Conservation (phyloP, 257 asterid genomes). For the Echium plantagineum region DNA sequence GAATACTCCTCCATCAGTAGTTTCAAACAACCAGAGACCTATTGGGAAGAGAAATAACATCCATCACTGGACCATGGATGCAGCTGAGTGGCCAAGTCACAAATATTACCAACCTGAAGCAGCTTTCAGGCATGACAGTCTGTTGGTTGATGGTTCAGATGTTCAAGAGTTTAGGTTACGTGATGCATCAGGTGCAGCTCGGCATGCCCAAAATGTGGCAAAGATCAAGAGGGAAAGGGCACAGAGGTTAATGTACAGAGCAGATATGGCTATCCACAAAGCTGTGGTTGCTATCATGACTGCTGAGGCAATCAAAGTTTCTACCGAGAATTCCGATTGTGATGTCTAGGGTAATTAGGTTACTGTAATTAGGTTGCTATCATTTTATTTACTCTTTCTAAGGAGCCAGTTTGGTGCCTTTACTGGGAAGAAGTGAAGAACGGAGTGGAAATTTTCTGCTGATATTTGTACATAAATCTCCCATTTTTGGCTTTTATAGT, state of each 20-base stretch:
- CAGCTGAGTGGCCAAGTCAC: conserved; percentile 40
- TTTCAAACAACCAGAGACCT: conserved; percentile 34
- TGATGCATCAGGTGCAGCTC: conserved; percentile 61
- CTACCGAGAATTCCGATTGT: conserved; percentile 24
- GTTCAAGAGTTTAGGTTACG: conserved; percentile 54
- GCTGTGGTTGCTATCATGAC: conserved; percentile 67
- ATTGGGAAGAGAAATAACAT: conserved; percentile 38
- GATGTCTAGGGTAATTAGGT: conserved; percentile 21
- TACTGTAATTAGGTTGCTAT: too few species aligned
- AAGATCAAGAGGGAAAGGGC: conserved; percentile 82
- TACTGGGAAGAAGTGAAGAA: conserved; percentile 8
- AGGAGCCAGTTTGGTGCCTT: conserved; percentile 20
- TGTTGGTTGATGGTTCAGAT: conserved; percentile 34
- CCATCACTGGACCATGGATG: conserved; percentile 43
- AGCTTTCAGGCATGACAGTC: conserved; percentile 24
- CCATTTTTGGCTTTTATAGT: conserved; percentile 4
- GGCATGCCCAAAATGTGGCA: conserved; percentile 49
- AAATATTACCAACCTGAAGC: conserved; percentile 28
- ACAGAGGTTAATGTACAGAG: conserved; percentile 47
- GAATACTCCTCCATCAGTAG: conserved; percentile 22
- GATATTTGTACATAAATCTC: conserved; percentile 28
- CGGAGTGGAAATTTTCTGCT: conserved; percentile 23
- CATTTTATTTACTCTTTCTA: neutral
- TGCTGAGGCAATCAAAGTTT: conserved; percentile 66
- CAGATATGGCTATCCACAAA: conserved; percentile 75